Percentiles rank a stretch among this genome's conserved stretches.
phyloP scores from a whole-genome alignment of 208 protist genomes.

The Acanthamoeba culbertsoni region DNA sequence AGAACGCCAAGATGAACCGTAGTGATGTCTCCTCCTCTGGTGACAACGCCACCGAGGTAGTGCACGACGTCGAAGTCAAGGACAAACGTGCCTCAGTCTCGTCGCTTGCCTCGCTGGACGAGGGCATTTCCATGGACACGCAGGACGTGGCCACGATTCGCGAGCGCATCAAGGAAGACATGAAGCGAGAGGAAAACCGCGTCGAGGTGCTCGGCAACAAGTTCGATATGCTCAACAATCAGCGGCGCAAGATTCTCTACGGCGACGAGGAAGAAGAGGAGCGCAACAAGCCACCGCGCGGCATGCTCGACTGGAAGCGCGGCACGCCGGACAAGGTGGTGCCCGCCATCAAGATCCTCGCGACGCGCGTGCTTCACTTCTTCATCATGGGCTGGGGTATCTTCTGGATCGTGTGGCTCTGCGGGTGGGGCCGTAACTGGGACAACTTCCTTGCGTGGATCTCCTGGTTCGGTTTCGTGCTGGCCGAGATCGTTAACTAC shows the following conservation, averaged over 20 bases:
- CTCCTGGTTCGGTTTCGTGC: background rate
- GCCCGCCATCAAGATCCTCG: conserved; percentile 7
- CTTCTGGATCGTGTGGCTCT: conserved; percentile 12
- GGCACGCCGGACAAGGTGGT: background rate
- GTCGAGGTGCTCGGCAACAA: background rate
- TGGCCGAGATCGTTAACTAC: conserved; percentile 7
- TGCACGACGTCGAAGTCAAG: background rate
- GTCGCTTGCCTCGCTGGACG: background rate
- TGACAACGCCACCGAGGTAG: background rate
- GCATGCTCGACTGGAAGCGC: conserved; percentile 6
- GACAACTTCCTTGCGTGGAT: background rate
- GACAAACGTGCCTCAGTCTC: background rate
- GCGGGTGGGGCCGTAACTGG: background rate
- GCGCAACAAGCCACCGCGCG: background rate
- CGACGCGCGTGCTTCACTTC: conserved; percentile 3
- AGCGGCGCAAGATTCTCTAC: background rate
- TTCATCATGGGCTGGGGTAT: conserved; percentile 38
- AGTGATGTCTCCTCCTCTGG: background rate
- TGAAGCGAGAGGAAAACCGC: background rate
- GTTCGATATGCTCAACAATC: conserved; percentile 14
- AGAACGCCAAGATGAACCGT: background rate
- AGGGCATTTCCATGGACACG: background rate
- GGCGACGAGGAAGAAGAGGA: background rate
- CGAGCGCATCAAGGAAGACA: background rate
- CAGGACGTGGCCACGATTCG: background rate